Percentiles rank a stretch among this genome's conserved stretches.
Evolutionary conservation across 2,329 filamentous ascomycete species (phyloP).

Genomic region (Diaporthe sp.): DNA sequence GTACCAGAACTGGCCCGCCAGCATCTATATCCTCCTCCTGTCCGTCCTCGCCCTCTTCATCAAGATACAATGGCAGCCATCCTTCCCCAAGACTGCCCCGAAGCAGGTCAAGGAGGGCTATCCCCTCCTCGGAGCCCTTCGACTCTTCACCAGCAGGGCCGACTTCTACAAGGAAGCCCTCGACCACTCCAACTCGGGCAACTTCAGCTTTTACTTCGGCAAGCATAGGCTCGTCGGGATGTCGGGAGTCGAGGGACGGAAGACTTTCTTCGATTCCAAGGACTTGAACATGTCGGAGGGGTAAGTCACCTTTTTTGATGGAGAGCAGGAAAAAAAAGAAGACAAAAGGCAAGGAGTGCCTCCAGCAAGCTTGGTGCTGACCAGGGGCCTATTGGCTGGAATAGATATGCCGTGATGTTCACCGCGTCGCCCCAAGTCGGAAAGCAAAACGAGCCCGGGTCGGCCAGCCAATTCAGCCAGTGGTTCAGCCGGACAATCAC

Average conservation of each 20-base stretch:
- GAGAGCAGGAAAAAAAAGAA: no score
- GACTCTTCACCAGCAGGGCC: slow-evolving; percentile 59
- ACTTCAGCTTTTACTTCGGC: slow-evolving; percentile 65
- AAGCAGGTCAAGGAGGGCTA: slow-evolving; percentile 43
- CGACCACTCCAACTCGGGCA: slow-evolving; percentile 54
- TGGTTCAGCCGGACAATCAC: slow-evolving; percentile 50
- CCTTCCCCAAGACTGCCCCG: slow-evolving; percentile 46
- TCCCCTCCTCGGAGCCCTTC: slow-evolving; percentile 51
- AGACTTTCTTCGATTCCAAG: slow-evolving; percentile 61
- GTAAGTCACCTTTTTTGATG: slow-evolving; percentile 45
- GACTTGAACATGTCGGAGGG: slow-evolving; percentile 59
- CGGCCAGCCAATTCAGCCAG: slow-evolving; percentile 43
- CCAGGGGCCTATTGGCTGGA: not conserved
- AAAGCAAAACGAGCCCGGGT: slow-evolving; percentile 26
- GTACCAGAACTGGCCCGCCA: slow-evolving; percentile 42
- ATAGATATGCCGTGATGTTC: slow-evolving; percentile 50
- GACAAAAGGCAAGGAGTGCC: not conserved
- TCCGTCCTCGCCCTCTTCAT: slow-evolving; percentile 41
- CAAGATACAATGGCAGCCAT: slow-evolving; percentile 45
- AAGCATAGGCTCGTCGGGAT: slow-evolving; percentile 59
- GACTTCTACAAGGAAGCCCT: slow-evolving; percentile 55
- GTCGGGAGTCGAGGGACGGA: slow-evolving; percentile 57
- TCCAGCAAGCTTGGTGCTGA: not conserved
- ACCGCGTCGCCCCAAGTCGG: slow-evolving; percentile 47
- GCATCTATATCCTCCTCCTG: slow-evolving; percentile 44